Percentiles rank a stretch among this genome's conserved stretches.
Evolutionary conservation across 148 eudicot species (phyloP).

Genomic region (Diospyros lotus): DNA sequence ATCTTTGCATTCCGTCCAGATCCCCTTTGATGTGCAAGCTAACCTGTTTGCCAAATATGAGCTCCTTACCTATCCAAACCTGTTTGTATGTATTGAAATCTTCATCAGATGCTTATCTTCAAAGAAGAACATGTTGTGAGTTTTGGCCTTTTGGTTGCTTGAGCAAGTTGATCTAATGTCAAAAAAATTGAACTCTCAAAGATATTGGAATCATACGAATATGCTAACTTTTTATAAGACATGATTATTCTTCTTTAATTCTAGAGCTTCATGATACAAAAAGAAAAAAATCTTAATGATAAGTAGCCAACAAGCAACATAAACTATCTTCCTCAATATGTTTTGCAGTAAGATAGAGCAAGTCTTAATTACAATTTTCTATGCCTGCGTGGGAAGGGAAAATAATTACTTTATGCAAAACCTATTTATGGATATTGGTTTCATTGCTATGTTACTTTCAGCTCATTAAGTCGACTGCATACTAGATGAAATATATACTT

Average conservation of each 20-base stretch:
- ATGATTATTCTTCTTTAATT: background rate
- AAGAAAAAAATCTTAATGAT: background rate
- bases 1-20: background rate
- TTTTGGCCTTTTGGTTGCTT: background rate
- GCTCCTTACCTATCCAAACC: background rate
- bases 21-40: background rate
- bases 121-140: background rate
- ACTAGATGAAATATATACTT: background rate
- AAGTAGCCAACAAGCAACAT: background rate
- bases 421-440: background rate
- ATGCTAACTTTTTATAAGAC: background rate
- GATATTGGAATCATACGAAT: background rate
- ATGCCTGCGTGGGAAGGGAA: background rate
- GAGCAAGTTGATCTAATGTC: background rate
- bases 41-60: background rate
- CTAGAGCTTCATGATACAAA: background rate
- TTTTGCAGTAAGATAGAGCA: background rate
- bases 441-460: background rate
- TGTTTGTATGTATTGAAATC: background rate
- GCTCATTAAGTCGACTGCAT: background rate
- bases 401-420: background rate
- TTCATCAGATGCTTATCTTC: no score
- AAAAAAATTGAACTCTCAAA: background rate
- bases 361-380: background rate
- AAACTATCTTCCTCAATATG: background rate